These are phyloP conservation scores for Tripterygium wilfordii DNA, from an alignment of 177 flowering plant genomes.

Conservation along the genomic window DNA sequence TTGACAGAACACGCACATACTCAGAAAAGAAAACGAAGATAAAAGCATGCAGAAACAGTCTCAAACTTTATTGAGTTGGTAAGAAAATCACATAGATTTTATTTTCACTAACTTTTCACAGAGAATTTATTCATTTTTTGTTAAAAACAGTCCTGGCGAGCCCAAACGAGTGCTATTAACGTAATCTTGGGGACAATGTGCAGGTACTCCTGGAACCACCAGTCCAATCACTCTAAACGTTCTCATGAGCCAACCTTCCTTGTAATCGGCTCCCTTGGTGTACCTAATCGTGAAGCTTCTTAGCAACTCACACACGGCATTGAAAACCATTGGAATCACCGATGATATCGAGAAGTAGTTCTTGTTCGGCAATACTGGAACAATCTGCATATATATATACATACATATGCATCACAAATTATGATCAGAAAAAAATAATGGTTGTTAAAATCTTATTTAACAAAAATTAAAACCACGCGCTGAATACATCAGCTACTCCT, in stretches of 20 bases:
- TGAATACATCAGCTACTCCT: too few relatives aligned
- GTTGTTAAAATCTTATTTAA: too few relatives aligned
- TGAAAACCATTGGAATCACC: constrained; percentile 19
- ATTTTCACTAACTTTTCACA: too few relatives aligned
- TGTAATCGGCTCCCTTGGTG: constrained; percentile 32
- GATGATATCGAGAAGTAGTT: constrained; percentile 31
- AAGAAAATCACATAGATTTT: too few relatives aligned
- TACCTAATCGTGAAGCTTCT: constrained; percentile 37
- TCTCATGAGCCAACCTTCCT: constrained; percentile 29
- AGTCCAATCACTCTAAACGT: constrained; percentile 31
- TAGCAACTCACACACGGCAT: constrained; percentile 40
- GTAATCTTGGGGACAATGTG: constrained; percentile 57
- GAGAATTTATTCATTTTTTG: too few relatives aligned
- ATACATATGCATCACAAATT: not conserved
- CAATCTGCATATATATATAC: constrained; percentile 14
- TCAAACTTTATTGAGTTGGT: too few relatives aligned
- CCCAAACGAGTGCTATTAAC: constrained; percentile 34
- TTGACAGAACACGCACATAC: too few relatives aligned
- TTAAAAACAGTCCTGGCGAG: not conserved
- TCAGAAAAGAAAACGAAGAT: too few relatives aligned
- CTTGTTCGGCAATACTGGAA: constrained; percentile 38
- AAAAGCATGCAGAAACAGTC: too few relatives aligned
- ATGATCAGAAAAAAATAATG: too few relatives aligned
- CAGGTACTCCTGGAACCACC: constrained; percentile 34
- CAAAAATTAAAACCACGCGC: too few relatives aligned